Percentiles rank a stretch among this genome's conserved stretches.
phyloP scores from a whole-genome alignment of 208 protist genomes.

The Zelonia costaricensis region DNA sequence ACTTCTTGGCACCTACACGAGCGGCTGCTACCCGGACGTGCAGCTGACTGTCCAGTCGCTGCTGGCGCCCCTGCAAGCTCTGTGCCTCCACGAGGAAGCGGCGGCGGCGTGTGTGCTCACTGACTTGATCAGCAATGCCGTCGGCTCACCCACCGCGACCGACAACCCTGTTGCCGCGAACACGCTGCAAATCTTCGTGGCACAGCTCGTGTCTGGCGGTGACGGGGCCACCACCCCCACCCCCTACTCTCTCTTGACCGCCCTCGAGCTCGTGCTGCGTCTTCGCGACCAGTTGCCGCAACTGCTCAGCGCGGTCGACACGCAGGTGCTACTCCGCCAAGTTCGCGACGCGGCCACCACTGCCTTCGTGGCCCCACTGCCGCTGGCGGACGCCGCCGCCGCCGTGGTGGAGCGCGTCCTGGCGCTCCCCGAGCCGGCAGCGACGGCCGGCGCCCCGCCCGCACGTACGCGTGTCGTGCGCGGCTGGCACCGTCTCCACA shows the following conservation, averaged over 20 bases:
- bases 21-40: slow-evolving; percentile 85
- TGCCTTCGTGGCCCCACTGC: no score
- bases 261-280: not conserved
- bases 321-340: no score
- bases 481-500: slow-evolving; percentile 3
- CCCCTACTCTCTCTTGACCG: not conserved
- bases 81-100: slow-evolving; percentile 54
- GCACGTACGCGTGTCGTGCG: no score
- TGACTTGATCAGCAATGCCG: slow-evolving; percentile 14
- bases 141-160: not conserved
- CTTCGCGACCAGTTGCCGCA: no score
- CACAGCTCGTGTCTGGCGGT: not conserved
- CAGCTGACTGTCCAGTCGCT: slow-evolving; percentile 75
- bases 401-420: no score
- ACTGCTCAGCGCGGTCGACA: no score
- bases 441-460: no score
- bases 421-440: no score
- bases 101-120: slow-evolving; percentile 41
- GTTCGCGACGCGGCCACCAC: no score
- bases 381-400: no score
- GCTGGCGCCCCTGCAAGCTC: slow-evolving; percentile 75
- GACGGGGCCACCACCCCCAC: not conserved
- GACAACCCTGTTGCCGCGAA: not conserved
- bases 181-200: not conserved
- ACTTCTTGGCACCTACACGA: slow-evolving; percentile 44